phyloP scores from a whole-genome alignment of 306 rosid species.

The Cucurbita maxima region DNA sequence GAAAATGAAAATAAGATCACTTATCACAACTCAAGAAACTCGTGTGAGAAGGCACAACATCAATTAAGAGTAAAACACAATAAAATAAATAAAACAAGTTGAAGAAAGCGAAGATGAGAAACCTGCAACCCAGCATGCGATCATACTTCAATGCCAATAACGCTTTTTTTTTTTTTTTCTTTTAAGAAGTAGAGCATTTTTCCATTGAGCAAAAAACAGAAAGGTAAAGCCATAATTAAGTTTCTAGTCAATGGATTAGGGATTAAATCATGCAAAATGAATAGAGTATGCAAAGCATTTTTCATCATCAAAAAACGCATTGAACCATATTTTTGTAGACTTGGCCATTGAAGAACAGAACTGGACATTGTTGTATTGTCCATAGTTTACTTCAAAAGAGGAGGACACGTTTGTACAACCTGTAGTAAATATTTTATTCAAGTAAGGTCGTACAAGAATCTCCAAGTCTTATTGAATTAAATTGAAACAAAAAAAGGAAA shows the following conservation, averaged over 20 bases:
- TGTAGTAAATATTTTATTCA: neutral
- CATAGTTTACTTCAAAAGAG: neutral
- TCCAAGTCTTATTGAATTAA: neutral
- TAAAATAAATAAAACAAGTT: neutral
- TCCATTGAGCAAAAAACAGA: neutral
- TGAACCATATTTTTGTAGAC: neutral
- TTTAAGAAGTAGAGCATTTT: neutral
- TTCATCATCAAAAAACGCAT: neutral
- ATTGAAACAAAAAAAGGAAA: neutral
- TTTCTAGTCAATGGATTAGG: neutral
- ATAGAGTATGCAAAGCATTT: neutral
- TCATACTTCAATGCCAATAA: neutral
- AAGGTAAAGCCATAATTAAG: neutral
- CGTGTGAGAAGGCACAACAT: neutral
- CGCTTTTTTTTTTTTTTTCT: neutral
- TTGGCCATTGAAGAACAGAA: neutral
- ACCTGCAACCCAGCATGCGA: neutral
- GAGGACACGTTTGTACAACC: neutral
- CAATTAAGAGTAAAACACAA: neutral
- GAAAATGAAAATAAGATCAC: neutral
- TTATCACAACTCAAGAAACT: neutral
- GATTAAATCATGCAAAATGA: neutral
- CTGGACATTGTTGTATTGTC: neutral
- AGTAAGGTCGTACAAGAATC: neutral
- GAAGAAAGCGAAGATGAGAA: neutral